These are phyloP conservation scores for Ceratobasidium sp. DNA, from an alignment of 1,284 basidiomycete species.

Conservation along the genomic window DNA sequence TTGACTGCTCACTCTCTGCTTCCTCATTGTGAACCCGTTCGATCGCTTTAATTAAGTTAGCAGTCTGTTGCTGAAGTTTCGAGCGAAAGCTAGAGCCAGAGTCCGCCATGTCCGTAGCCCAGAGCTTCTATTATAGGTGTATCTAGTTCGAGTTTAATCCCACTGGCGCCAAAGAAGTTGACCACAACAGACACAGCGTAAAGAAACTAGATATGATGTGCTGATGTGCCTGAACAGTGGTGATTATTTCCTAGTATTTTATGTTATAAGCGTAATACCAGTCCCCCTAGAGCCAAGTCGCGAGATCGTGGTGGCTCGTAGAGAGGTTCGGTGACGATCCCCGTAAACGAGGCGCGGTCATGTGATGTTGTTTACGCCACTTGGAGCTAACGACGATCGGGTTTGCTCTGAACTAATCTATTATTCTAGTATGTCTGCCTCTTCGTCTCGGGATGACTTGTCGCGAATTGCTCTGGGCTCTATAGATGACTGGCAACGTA, in stretches of 20 bases:
- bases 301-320: slow-evolving; percentile 30
- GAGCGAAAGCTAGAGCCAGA: slow-evolving; percentile 2
- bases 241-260: neutral
- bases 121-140: neutral
- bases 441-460: slow-evolving; percentile 59
- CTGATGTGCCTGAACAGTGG: neutral
- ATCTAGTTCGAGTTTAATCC: neutral
- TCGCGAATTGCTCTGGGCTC: slow-evolving; percentile 74
- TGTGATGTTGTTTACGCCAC: slow-evolving; percentile 13
- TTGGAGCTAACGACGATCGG: slow-evolving; percentile 6
- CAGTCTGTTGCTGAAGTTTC: slow-evolving; percentile 26
- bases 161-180: no score
- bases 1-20: slow-evolving; percentile 24
- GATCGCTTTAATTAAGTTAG: slow-evolving; percentile 24
- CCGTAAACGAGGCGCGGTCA: slow-evolving; percentile 23
- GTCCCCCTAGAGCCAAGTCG: slow-evolving; percentile 18
- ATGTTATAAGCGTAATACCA: neutral
- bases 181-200: neutral
- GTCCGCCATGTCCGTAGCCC: slow-evolving; percentile 1
- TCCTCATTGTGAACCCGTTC: slow-evolving; percentile 36
- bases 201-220: neutral
- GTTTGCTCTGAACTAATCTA: slow-evolving; percentile 18
- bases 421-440: slow-evolving; percentile 57
- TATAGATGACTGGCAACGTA: slow-evolving; percentile 71
- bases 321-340: slow-evolving; percentile 26